Evolutionary conservation across 768 basidiomycete genomes (phyloP).

Genomic region (Agaricus bisporus): DNA sequence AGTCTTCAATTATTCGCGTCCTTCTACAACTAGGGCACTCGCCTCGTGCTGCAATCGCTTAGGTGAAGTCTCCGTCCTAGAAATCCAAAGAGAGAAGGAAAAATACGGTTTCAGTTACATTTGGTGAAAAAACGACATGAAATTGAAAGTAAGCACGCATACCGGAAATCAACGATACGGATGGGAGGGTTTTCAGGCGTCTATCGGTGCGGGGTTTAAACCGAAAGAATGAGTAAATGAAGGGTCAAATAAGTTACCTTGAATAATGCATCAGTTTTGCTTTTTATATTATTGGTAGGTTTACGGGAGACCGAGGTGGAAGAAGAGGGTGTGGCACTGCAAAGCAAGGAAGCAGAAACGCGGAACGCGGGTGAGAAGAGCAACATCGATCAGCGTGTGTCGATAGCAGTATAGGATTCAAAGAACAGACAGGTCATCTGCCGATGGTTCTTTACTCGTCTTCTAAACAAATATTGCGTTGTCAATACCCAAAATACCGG

Average conservation of each 20-base stretch:
- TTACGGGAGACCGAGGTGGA: background rate
- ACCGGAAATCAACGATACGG: constrained; percentile 9
- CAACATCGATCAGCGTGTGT: background rate
- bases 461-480: background rate
- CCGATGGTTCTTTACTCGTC: background rate
- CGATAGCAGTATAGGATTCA: background rate
- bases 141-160: no score
- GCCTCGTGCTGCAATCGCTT: background rate
- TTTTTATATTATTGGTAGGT: background rate
- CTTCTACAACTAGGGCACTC: background rate
- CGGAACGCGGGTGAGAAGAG: background rate
- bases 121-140: no score
- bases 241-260: background rate
- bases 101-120: background rate
- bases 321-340: background rate
- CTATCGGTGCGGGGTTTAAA: background rate
- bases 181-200: constrained; percentile 5
- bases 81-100: background rate
- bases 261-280: constrained; percentile 1
- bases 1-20: background rate
- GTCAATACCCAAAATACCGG: background rate
- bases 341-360: no score
- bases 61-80: constrained; percentile 8
- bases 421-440: constrained; percentile 2
- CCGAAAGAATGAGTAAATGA: no score